Base-by-base conservation (phyloP, 129 eudicot genomes). In the Tanacetum coccineum region DNA sequence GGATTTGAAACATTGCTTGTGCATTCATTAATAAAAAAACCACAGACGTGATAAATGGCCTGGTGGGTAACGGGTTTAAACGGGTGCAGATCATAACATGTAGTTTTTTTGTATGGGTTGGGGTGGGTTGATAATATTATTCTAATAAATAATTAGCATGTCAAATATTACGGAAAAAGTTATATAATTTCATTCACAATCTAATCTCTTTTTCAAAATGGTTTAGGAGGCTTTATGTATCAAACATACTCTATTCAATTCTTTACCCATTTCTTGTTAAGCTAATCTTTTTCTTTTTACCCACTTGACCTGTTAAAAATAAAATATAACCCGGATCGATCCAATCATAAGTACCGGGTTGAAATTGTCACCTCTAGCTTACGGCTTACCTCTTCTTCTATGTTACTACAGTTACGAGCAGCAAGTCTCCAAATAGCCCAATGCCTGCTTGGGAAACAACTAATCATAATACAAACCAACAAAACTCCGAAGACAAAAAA, bases 401-500 rank as follows among this genome's bases (percentile, higher is more conserved):
- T 72, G 30, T 47, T 56, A 13, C 63, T 74, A 15, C 81, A 88
- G 96, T 67, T 44, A 19, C 26, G 13, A 72, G 66, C 46, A 59
- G 72, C n/a, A 66, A 50, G 66, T 54, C 59, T 47, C 71, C 70
- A 49, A 71, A 75, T 69, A 69, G 76, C 59, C 70, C 80, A 28
- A 59, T 36, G 56, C 59, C 64, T 60, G 64, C 78, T 72, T 64
- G 52, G 53, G 83, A 84, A 72, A 52, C 67, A 19, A 76, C 66
- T 55, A 61, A 74, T 59, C 75, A 68, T 57, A 75, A 66, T 50
- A 59, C 22, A 45, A 66, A 80, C 47, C 76, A 80, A 70, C 81
- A 82, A 62, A 62, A 49, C 68, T 64, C 76, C 18, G 59, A 79
- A 22, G 74, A 77, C 67, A 74, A 75, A 9, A 82, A 64, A 40